Base-by-base conservation (phyloP, 768 basidiomycete genomes). In the Mycena albidolilacea region DNA sequence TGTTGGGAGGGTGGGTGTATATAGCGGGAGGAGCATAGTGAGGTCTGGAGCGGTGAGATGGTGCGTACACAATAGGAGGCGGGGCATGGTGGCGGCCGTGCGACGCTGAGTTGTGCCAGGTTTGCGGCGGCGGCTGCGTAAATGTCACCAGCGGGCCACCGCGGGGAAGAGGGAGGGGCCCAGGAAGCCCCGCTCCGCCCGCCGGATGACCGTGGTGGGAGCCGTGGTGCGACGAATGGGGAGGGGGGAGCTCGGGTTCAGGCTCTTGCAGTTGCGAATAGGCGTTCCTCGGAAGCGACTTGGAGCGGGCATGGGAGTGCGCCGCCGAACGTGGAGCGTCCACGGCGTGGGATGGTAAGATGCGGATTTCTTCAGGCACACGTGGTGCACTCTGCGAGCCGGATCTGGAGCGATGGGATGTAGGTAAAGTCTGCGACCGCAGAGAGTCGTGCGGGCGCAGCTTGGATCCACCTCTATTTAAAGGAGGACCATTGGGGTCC, bases 31-130 rank as follows among this genome's bases (percentile, higher is more conserved):
- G 91, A 9, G 88, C 82, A 74, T 92, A 92, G 75, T 87, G 86
- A 64, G 88, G 83, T 66, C 79, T 83, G 37, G 84, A 81, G 75
- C 86, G 86, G 66, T 85, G 85, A 48, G 87, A 81, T 55, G 91
- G 88, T 21, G 91, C 90, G 79, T 92, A 91, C 67, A 90, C 85
- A 73, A 91, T 91, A 70, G 89, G 87, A 38, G 90, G 89, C 3
- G 87, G 86, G 38, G 87, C 82, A 67, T 85, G 87, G 21, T 79
- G 73, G 68, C 75, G 78, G 3, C 69, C 73, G 52, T 74, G 77
- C 74, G 80, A 68, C 74, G 77, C 70, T 77, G 78, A 71, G 58
- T 77, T 80, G 68, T 85, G 77, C 77, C 83, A 78, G 8, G 83
- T 78, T 19, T 79, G 71, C 23, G 84, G 85, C 61, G 84, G 85